Conservation (phyloP, 768 basidiomycete genomes). For the Hygrophorus pudorinus region DNA sequence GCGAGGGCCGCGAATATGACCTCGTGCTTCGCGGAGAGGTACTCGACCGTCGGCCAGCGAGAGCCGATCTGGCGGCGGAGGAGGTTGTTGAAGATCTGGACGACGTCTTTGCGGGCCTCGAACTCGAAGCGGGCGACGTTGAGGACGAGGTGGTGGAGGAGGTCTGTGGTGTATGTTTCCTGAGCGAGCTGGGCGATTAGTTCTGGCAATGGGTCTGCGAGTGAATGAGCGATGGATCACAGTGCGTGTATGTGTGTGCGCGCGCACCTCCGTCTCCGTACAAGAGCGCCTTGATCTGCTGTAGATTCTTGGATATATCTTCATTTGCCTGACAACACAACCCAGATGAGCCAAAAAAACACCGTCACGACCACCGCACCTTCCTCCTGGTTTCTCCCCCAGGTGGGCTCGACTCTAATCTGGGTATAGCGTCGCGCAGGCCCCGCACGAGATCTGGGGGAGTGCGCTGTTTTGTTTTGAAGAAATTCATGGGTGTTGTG, state of each 20-base stretch:
- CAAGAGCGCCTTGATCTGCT: constrained; percentile 82
- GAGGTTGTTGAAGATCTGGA: constrained; percentile 84
- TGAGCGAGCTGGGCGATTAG: constrained; percentile 90
- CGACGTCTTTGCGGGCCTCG: constrained; percentile 82
- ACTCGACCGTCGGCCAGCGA: constrained; percentile 94
- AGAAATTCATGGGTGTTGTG: constrained; percentile 86
- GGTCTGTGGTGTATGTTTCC: constrained; percentile 87
- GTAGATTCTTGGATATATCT: constrained; percentile 81
- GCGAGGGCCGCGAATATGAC: constrained; percentile 74
- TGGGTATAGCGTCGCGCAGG: constrained; percentile 69
- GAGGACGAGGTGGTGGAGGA: constrained; percentile 71
- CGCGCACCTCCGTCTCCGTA: constrained; percentile 78
- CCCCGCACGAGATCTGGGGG: constrained; percentile 83
- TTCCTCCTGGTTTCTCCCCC: constrained; percentile 73
- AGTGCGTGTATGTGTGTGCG: neutral
- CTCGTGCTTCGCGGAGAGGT: constrained; percentile 67
- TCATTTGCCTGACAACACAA: constrained; percentile 58
- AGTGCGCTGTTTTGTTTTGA: constrained; percentile 83
- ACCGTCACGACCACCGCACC: constrained; percentile 34
- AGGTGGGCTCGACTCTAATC: constrained; percentile 62
- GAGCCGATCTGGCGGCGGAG: constrained; percentile 86
- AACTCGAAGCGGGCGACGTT: constrained; percentile 88
- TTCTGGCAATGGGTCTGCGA: constrained; percentile 77
- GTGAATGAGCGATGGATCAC: constrained; percentile 1
- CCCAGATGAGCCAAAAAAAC: constrained; percentile 7